A percentile compares a stretch with the other conserved stretches of the same genome.
Conservation (phyloP, 345 rosid genomes). For the Sisymbrium irio region DNA sequence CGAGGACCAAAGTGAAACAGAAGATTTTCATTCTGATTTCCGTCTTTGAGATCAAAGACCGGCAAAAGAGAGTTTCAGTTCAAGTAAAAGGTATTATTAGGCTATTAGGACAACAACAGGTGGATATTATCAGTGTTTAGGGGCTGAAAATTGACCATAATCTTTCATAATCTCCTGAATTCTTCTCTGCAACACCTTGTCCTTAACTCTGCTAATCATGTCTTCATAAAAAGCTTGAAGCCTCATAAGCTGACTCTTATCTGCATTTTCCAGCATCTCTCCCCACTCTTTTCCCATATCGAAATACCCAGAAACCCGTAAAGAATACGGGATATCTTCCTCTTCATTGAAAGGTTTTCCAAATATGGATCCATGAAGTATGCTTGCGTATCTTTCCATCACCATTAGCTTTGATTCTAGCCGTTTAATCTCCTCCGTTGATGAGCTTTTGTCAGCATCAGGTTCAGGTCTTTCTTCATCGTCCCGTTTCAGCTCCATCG, state of each 20-base stretch:
- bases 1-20: too few species aligned
- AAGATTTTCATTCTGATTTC: too few species aligned
- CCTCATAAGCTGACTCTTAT: slow-evolving; percentile 58
- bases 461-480: slow-evolving; percentile 28
- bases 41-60: too few species aligned
- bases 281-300: slow-evolving; percentile 84
- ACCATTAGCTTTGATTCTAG: slow-evolving; percentile 57
- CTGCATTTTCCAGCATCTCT: slow-evolving; percentile 70
- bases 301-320: slow-evolving; percentile 46
- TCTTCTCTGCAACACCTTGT: slow-evolving; percentile 75
- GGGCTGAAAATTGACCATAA: slow-evolving; percentile 46
- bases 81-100: not conserved
- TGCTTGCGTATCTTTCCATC: slow-evolving; percentile 71
- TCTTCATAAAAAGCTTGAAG: slow-evolving; percentile 71
- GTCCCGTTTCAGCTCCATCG: slow-evolving; percentile 33
- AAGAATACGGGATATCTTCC: slow-evolving; percentile 58
- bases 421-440: slow-evolving; percentile 61
- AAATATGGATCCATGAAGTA: slow-evolving; percentile 81
- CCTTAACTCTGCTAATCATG: slow-evolving; percentile 78
- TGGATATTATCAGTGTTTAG: slow-evolving; percentile 12
- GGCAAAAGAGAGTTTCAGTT: too few species aligned
- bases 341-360: slow-evolving; percentile 70
- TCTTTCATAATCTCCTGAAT: slow-evolving; percentile 79
- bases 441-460: slow-evolving; percentile 46
- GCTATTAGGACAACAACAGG: not conserved